These are phyloP conservation scores for Boletus reticulatus DNA, from an alignment of 768 basidiomycete species.

Conservation along the genomic window DNA sequence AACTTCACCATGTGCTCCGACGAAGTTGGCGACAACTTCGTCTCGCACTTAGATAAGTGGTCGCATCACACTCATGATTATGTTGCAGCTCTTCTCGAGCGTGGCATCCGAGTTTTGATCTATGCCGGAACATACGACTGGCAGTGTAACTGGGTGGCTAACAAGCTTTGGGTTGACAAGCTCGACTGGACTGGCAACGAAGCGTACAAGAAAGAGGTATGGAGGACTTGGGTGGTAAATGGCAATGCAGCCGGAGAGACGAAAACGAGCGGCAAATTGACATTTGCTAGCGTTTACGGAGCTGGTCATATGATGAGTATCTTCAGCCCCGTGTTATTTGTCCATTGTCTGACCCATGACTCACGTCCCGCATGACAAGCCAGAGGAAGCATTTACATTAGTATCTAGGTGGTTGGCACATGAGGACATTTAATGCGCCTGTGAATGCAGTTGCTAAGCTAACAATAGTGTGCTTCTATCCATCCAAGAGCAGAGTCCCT, in stretches of 20 bases:
- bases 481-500: not conserved
- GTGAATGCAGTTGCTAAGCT: not conserved
- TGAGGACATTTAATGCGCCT: slow-evolving; percentile 31
- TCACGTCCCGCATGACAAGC: slow-evolving; percentile 69
- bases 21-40: slow-evolving; percentile 50
- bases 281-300: slow-evolving; percentile 60
- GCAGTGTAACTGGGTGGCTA: slow-evolving; percentile 64
- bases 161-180: slow-evolving; percentile 56
- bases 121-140: slow-evolving; percentile 57
- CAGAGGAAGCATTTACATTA: slow-evolving; percentile 60
- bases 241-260: slow-evolving; percentile 54
- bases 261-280: slow-evolving; percentile 54
- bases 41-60: slow-evolving; percentile 60
- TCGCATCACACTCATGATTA: slow-evolving; percentile 55
- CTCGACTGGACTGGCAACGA: slow-evolving; percentile 60
- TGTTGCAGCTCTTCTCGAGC: slow-evolving; percentile 52
- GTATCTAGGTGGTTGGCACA: slow-evolving; percentile 60
- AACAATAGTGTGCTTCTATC: slow-evolving; percentile 26
- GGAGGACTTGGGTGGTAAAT: slow-evolving; percentile 56
- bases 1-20: slow-evolving; percentile 60
- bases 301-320: slow-evolving; percentile 74
- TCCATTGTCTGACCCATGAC: slow-evolving; percentile 19
- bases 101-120: slow-evolving; percentile 49
- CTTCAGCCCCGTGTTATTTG: slow-evolving; percentile 5
- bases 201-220: slow-evolving; percentile 41